Evolutionary conservation across 2,329 filamentous ascomycete genomes (phyloP).

Genomic region (Eutypa lata): DNA sequence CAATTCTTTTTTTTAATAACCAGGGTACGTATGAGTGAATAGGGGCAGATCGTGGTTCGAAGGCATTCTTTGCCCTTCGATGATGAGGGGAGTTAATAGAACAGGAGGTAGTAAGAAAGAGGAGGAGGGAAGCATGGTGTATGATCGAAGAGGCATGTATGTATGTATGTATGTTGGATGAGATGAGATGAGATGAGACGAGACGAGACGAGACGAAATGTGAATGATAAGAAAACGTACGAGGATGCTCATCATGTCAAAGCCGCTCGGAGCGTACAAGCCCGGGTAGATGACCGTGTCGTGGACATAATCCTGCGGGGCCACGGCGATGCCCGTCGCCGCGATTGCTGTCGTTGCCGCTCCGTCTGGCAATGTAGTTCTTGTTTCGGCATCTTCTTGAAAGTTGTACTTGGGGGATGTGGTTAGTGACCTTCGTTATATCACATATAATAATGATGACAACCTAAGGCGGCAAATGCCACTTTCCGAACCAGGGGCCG

Average conservation of each 20-base stretch:
- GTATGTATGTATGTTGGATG: constrained; percentile 3
- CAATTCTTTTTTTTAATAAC: no score
- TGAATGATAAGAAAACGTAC: constrained; percentile 33
- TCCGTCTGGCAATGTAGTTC: background rate
- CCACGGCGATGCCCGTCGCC: constrained; percentile 6
- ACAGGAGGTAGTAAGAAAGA: no score
- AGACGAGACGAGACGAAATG: background rate
- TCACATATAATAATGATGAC: no score
- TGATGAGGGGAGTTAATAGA: no score
- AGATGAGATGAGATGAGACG: background rate
- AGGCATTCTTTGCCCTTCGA: no score
- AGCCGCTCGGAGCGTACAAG: constrained; percentile 52
- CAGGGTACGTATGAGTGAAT: no score
- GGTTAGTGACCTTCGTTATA: no score
- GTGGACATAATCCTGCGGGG: constrained; percentile 16
- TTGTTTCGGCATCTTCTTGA: constrained; percentile 12
- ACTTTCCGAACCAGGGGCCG: no score
- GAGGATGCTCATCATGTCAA: constrained; percentile 54
- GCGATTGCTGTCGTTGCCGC: constrained; percentile 3
- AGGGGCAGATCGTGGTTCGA: no score
- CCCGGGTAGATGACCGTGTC: constrained; percentile 54
- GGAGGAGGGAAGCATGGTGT: no score
- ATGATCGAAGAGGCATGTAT: no score
- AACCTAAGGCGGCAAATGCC: no score
- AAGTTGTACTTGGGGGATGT: constrained; percentile 21